These are phyloP conservation scores for Alisma plantagoaquatica DNA, from an alignment of 106 monocot genomes.

Conservation along the genomic window DNA sequence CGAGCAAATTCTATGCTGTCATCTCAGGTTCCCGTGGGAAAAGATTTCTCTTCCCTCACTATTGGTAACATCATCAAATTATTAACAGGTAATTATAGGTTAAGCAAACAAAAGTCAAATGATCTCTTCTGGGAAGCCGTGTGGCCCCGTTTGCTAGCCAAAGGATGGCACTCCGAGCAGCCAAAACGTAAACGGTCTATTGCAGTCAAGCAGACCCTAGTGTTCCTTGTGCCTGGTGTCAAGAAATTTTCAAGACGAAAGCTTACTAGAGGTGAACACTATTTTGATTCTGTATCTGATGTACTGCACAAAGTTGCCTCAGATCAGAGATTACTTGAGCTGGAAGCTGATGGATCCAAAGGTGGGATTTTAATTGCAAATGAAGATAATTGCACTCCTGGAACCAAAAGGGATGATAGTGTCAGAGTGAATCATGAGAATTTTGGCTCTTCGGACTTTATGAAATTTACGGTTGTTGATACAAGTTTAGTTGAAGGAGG, in stretches of 20 bases:
- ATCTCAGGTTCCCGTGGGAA: conserved; percentile 62
- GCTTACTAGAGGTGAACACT: conserved; percentile 79
- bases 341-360: conserved; percentile 37
- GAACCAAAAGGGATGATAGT: background rate
- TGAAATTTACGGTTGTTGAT: conserved; percentile 22
- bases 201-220: conserved; percentile 30
- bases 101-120: conserved; percentile 80
- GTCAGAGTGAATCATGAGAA: background rate
- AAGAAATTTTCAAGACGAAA: conserved; percentile 71
- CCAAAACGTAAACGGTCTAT: conserved; percentile 35
- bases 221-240: conserved; percentile 76
- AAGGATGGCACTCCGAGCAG: conserved; percentile 84
- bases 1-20: conserved; percentile 21
- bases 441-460: conserved; percentile 2
- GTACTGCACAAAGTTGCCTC: conserved; percentile 78
- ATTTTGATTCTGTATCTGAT: conserved; percentile 91
- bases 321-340: conserved; percentile 60
- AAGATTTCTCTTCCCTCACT: conserved; percentile 62
- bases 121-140: conserved; percentile 98
- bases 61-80: conserved; percentile 60
- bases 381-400: background rate
- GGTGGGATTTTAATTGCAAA: background rate
- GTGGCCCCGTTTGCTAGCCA: conserved; percentile 31
- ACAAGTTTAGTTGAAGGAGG: conserved; percentile 13
- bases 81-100: conserved; percentile 76